Evolutionary conservation across 257 asterid species (phyloP), one percentile per base, ranked within the genome.

Genomic region (Cynanchum wilfordii): DNA sequence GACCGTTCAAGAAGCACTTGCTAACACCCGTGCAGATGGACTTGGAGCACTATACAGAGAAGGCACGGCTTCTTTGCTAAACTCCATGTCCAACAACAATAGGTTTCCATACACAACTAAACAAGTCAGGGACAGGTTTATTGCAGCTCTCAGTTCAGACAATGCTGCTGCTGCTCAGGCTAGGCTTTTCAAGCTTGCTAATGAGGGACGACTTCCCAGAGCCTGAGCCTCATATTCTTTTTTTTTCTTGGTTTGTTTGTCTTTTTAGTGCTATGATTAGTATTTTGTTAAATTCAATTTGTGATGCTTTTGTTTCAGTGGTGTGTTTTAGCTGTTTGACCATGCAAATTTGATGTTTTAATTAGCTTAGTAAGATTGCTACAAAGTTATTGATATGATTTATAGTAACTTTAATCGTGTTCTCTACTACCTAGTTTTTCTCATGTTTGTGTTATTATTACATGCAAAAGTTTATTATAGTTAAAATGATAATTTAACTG

Each of bases 21-120:
- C 89, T 0, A 90, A 88, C 85, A 81, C 84, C 11, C 87, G 90
- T 1, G 25, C 81, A 0, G 99, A 94, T 38, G 98, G 92, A 0
- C 10, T 73, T 19, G 98, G 99, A 15, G 88, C 84, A n/a, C 96
- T 94, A 27, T 94, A 88, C 87, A 83, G 95, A 78, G 95, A 94
- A 86, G 99, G 98, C 4, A 89, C 99, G 2, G 96, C 99, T 16
- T 88, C 99, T 4, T 77, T 91, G 81, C 89, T 94, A 50, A 94
- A 94, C 90, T 88, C 99, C 44, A 84, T 94, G 93, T 42, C 47
- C 47, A 87, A 84, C 15, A 82, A 82, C 79, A 75, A 72, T 2
- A 75, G 82, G 73, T 94, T 89, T 77, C 90, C 95, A 69, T 94
- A 85, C 92, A 71, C 96, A 29, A 83, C 90, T 20, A 74, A 67